Conservation (phyloP, 1,139 yeast genomes). For the Hyphopichia pseudoburtonii region DNA sequence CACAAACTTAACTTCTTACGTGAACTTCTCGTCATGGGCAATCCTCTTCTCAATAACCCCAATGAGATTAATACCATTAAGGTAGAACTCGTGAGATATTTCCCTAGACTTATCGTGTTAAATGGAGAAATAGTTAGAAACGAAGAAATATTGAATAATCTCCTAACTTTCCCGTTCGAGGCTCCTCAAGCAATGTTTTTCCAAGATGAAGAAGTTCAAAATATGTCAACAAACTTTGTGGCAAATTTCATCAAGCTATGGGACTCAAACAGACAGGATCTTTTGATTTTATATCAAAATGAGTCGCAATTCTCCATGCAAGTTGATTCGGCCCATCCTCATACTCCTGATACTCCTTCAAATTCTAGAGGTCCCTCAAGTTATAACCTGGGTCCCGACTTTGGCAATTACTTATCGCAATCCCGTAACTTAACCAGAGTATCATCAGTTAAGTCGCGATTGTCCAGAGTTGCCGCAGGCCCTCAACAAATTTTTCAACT, state of each 20-base stretch:
- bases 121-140: constrained; percentile 80
- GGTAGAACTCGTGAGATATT: constrained; percentile 63
- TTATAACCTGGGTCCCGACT: constrained; percentile 39
- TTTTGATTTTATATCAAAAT: constrained; percentile 72
- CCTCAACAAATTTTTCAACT: constrained; percentile 60
- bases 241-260: constrained; percentile 73
- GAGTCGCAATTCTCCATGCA: constrained; percentile 82
- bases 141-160: constrained; percentile 55
- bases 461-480: constrained; percentile 66
- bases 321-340: constrained; percentile 52
- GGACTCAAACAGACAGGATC: constrained; percentile 75
- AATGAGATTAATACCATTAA: constrained; percentile 48
- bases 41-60: constrained; percentile 59
- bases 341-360: constrained; percentile 41
- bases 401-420: constrained; percentile 63
- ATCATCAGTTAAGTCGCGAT: constrained; percentile 57
- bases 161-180: constrained; percentile 59
- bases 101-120: constrained; percentile 76
- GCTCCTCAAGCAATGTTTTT: constrained; percentile 58
- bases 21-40: constrained; percentile 74
- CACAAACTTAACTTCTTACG: constrained; percentile 71
- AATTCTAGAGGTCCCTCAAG: constrained; percentile 15
- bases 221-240: constrained; percentile 71
- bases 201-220: constrained; percentile 73
- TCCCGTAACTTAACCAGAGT: constrained; percentile 79